These are phyloP conservation scores for Rhizoctonia solani DNA, from an alignment of 1,284 basidiomycete genomes.

Conservation along the genomic window DNA sequence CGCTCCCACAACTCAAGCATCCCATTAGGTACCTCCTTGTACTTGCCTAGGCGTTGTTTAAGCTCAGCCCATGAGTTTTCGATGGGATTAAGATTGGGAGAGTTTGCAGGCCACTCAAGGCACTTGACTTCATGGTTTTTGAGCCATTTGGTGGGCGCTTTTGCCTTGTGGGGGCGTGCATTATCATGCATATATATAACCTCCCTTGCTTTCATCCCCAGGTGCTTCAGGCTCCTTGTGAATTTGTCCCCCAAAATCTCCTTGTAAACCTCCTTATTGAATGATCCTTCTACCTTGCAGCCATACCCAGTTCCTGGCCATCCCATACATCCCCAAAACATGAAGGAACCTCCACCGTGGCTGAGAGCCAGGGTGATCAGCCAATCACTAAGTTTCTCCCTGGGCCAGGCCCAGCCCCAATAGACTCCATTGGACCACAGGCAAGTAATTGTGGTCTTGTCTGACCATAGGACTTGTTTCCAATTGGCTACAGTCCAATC, in stretches of 20 bases:
- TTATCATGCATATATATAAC: too few species aligned
- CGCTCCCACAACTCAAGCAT: background rate
- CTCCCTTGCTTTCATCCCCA: background rate
- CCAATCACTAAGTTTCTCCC: background rate
- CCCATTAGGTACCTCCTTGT: background rate
- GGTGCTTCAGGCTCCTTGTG: background rate
- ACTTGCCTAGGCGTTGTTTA: background rate
- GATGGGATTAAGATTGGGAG: conserved; percentile 14
- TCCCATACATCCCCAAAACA: too few species aligned
- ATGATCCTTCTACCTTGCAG: background rate
- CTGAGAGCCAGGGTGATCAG: background rate
- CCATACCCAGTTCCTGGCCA: background rate
- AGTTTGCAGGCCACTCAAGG: too few species aligned
- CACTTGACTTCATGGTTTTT: too few species aligned
- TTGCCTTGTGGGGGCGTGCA: too few species aligned
- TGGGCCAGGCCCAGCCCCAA: background rate
- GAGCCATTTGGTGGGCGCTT: too few species aligned
- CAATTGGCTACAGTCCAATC: conserved; percentile 24
- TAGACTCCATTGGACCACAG: conserved; percentile 12
- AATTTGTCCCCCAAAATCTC: conserved; percentile 12
- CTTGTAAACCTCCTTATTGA: conserved; percentile 1
- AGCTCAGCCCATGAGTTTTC: conserved; percentile 9
- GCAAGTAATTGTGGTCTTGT: conserved; percentile 20
- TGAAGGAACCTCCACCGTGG: conserved; percentile 21
- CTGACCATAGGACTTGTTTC: conserved; percentile 19